Evolutionary conservation across 148 eudicot genomes (phyloP), one percentile per base, ranked within the genome.

Genomic region (Diospyros kaki): DNA sequence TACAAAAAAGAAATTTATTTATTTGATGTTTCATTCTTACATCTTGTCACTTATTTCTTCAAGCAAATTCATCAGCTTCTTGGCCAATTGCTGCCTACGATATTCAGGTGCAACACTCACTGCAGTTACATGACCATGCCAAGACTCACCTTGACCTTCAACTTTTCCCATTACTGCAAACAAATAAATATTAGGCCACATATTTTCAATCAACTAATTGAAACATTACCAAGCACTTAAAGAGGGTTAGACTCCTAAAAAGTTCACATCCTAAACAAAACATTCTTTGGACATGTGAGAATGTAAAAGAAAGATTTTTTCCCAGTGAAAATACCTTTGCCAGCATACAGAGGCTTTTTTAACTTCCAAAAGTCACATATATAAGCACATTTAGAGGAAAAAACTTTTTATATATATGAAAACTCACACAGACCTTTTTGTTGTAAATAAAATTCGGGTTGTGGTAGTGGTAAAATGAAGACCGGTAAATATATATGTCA

Each of bases 101-200:
- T 89, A 95, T 80, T 95, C 98, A 73, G 98, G 96, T 69, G 93
- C 87, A 81, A 95, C 98, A 73, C 91, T 92, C 41, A 95, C 96
- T 71, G 98, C 96, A 58, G 98, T 95, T 61, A 95, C 98, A 83
- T 95, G 98, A 51, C 98, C 98, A 88, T 95, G 98, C 98, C 98
- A 95, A 65, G 97, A 95, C 86, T 95, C 98, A 54, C 98, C 98
- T 81, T 95, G 97, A 58, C 98, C 98, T 87, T 95, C 98, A 78
- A 95, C 97, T 87, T 95, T 95, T 48, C 98, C 98, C 98, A 95
- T 95, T 75, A 95, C 98, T 95, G 84, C 66, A 80, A 44, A 71
- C 63, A 69, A 39, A 56, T 40, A 56, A n/a, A 61, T 52, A 28
- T 41, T 59, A 10, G 39, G 52, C 46, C 15, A 56, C 38, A 51